Base-by-base conservation (phyloP, 805 yeast genomes). In the Candida schatavii region DNA sequence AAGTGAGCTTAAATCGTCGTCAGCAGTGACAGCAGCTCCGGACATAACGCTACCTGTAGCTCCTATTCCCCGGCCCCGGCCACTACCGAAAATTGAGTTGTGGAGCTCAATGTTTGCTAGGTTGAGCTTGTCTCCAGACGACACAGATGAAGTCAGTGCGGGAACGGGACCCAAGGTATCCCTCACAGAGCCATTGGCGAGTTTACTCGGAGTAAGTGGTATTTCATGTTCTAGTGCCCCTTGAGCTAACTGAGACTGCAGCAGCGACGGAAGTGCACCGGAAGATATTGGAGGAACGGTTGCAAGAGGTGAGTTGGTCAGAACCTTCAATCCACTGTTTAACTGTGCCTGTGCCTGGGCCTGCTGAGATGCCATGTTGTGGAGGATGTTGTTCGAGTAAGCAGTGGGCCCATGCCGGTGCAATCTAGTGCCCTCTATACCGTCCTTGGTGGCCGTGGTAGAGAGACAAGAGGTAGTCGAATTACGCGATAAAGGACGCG, bases 361-460 rank as follows among this genome's bases (percentile, higher is more conserved):
- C 31, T 52, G 54, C 11, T 23, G 27, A 7, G 27, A 7, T 14
- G 55, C 42, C 66, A 60, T 61, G 36, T 50, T 56, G 18, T 61
- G 48, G 21, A 68, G 52, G 5, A 66, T 48, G 36, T 61, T 61
- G 35, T 55, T 54, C 2, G 70, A 59, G 44, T 63, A 68, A 2
- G 61, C 55, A n/a, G 62, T 60, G 4, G 68, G 70, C 0, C 71
- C 70, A 21, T 55, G 56, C 36, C 81, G 62, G 50, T 72, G 78
- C 34, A 78, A 65, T 37, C 75, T 62, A 45, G 76, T 74, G 3
- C 89, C 89, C 54, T 83, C 87, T 3, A 82, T 59, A 0, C 89
- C 88, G 56, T 83, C 88, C 50, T 83, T 83, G 14, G 86, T 81
- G 18, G 88, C 88, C 3, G 84, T 81, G 30, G 83, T 80, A 0